Conservation (phyloP, 306 rosid genomes). For the Gastrolobium villosum region DNA sequence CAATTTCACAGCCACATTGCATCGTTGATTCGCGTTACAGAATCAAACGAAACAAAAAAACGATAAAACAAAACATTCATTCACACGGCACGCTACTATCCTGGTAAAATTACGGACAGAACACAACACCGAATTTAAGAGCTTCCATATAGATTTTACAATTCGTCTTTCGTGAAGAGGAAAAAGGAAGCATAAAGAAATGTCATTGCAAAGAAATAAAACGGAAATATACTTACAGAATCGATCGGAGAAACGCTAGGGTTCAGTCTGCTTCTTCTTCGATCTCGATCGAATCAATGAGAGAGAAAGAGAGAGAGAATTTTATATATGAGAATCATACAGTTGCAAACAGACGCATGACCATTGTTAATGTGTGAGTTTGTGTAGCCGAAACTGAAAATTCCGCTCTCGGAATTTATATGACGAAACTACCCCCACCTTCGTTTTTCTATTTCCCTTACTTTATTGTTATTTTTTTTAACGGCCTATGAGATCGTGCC, state of each 20-base stretch:
- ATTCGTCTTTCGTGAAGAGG: not conserved
- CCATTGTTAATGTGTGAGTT: constrained; percentile 14
- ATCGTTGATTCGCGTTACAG: constrained; percentile 35
- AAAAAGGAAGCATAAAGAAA: not conserved
- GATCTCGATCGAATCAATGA: constrained; percentile 46
- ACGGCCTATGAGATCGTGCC: constrained; percentile 19
- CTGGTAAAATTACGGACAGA: not conserved
- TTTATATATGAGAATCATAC: constrained; percentile 37
- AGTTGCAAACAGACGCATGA: not conserved
- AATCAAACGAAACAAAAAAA: constrained; percentile 39
- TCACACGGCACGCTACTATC: not conserved
- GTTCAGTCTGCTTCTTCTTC: constrained; percentile 38
- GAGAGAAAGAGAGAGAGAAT: constrained; percentile 27
- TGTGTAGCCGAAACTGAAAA: constrained; percentile 2
- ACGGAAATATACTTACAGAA: constrained; percentile 29
- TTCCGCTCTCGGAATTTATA: not conserved
- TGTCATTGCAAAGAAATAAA: too few relatives aligned
- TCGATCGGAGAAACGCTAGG: constrained; percentile 10
- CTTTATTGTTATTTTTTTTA: not conserved
- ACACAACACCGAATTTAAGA: constrained; percentile 4
- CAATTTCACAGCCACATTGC: constrained; percentile 34
- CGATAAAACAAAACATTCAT: not conserved
- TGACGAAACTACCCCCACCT: constrained; percentile 55
- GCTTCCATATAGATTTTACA: constrained; percentile 4
- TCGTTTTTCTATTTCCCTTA: constrained; percentile 17